phyloP scores from a whole-genome alignment of 1,284 basidiomycete species.

The Ganoderma sp. region DNA sequence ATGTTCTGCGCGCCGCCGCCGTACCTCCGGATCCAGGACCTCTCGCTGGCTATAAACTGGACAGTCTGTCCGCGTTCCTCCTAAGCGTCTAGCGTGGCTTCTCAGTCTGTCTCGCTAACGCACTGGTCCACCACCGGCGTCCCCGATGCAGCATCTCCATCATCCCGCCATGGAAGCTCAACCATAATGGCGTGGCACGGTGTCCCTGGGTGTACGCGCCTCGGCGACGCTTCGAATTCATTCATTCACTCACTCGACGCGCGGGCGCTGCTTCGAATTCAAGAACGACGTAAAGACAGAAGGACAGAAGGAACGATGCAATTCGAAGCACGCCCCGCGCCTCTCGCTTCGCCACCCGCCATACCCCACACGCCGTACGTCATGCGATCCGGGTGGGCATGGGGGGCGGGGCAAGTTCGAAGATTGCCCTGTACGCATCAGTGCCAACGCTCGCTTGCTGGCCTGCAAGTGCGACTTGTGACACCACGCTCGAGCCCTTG shows the following conservation, averaged over 20 bases:
- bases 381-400: background rate
- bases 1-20: background rate
- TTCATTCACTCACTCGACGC: background rate
- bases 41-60: too few species aligned
- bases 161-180: background rate
- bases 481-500: background rate
- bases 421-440: background rate
- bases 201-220: background rate
- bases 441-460: background rate
- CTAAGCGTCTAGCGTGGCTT: background rate
- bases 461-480: background rate
- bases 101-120: background rate
- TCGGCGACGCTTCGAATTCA: background rate
- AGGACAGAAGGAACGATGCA: too few species aligned
- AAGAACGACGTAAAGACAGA: background rate
- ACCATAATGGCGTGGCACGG: background rate
- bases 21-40: background rate
- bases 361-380: background rate
- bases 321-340: background rate
- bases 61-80: background rate
- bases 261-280: slow-evolving; percentile 3
- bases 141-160: too few species aligned
- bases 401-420: background rate
- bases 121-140: background rate
- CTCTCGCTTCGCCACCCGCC: background rate